Evolutionary conservation across 257 asterid genomes (phyloP).

Genomic region (Plantago major): DNA sequence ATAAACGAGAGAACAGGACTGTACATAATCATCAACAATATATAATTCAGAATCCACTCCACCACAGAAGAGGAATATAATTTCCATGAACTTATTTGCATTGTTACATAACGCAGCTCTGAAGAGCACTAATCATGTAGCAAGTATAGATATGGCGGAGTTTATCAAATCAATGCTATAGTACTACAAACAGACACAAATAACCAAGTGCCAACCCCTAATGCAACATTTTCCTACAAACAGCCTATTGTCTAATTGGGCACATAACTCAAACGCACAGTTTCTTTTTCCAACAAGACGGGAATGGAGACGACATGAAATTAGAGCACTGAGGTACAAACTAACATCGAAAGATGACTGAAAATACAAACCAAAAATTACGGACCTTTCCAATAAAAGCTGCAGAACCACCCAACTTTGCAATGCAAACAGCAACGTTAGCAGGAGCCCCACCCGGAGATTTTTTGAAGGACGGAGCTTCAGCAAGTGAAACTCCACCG

Average conservation of each 20-base stretch:
- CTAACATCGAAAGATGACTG: background rate
- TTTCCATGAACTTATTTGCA: background rate
- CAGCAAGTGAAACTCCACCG: conserved; percentile 82
- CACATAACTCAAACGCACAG: no score
- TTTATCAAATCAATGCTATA: background rate
- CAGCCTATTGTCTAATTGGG: no score
- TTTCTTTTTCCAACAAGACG: background rate
- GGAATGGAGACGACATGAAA: background rate
- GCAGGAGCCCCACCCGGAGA: conserved; percentile 97
- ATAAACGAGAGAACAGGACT: background rate
- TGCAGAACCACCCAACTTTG: conserved; percentile 83
- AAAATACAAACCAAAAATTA: conserved; percentile 7
- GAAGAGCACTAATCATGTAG: background rate
- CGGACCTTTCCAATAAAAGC: conserved; percentile 86
- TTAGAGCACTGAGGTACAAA: no score
- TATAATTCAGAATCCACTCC: conserved; percentile 1
- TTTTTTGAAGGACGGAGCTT: conserved; percentile 83
- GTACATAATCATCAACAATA: background rate
- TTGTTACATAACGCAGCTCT: no score
- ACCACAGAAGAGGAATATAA: background rate
- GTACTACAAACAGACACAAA: no score
- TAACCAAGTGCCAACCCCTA: no score
- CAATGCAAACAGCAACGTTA: conserved; percentile 80
- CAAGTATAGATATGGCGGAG: no score
- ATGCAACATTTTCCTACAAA: no score